These are phyloP conservation scores for Logfia minima DNA, from an alignment of 129 eudicot genomes.

Conservation along the genomic window DNA sequence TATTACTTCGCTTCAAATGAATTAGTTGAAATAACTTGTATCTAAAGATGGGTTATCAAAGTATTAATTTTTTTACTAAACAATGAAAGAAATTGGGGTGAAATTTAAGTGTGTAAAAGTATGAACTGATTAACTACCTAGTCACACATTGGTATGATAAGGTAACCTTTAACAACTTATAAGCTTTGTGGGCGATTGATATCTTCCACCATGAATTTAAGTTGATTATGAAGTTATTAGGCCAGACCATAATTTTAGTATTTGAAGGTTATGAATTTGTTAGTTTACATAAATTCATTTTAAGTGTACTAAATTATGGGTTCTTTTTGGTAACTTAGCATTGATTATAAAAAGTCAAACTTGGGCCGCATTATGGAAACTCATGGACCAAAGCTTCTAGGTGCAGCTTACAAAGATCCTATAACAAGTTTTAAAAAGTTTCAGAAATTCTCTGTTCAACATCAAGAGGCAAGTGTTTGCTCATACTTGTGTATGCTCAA, in stretches of 20 bases:
- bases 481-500: not conserved
- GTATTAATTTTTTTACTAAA: not conserved
- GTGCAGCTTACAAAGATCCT: constrained; percentile 66
- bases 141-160: no score
- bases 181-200: no score
- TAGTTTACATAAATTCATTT: not conserved
- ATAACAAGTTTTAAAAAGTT: constrained; percentile 63
- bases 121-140: no score
- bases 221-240: no score
- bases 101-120: not conserved
- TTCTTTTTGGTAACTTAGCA: constrained; percentile 38
- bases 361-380: constrained; percentile 77
- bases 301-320: not conserved
- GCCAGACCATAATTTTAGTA: not conserved
- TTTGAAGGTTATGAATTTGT: not conserved
- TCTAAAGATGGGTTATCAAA: not conserved
- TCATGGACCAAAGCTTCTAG: constrained; percentile 76
- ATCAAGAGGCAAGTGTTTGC: constrained; percentile 69
- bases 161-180: no score
- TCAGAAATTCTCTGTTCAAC: constrained; percentile 64
- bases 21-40: not conserved
- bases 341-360: constrained; percentile 53
- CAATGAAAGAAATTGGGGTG: not conserved
- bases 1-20: not conserved
- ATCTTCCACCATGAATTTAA: no score